Conservation (phyloP, 129 eudicot species). For the Pseudognaphalium luteoalbum region DNA sequence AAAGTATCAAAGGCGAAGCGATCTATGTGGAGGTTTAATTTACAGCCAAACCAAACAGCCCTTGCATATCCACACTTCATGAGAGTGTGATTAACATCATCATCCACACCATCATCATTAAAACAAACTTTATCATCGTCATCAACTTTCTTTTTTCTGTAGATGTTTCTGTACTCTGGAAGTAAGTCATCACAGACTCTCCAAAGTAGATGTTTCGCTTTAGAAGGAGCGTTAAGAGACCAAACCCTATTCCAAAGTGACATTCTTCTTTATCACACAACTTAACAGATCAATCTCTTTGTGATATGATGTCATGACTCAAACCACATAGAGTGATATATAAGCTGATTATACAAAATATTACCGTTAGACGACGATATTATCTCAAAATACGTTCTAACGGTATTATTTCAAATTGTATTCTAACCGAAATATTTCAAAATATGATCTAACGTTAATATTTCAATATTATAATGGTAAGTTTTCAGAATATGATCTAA, state of each 20-base stretch:
- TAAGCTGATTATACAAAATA: background rate
- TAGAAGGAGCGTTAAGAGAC: constrained; percentile 22
- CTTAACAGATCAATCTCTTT: background rate
- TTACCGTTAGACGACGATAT: background rate
- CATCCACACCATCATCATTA: constrained; percentile 1
- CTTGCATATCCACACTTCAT: constrained; percentile 17
- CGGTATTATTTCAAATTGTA: too few species aligned
- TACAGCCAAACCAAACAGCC: constrained; percentile 11
- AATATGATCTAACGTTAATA: too few species aligned
- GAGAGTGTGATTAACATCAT: constrained; percentile 14
- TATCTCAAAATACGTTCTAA: too few species aligned
- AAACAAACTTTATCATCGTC: background rate
- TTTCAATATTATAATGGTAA: too few species aligned
- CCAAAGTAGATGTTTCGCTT: constrained; percentile 23
- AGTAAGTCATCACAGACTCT: constrained; percentile 9
- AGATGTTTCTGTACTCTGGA: background rate
- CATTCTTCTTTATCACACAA: constrained; percentile 4
- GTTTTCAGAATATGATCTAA: too few species aligned
- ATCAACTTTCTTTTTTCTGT: background rate
- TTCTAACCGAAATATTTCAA: too few species aligned
- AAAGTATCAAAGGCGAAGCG: background rate
- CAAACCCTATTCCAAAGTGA: constrained; percentile 8
- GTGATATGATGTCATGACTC: background rate
- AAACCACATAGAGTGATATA: background rate
- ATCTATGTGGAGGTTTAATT: background rate